Evolutionary conservation across 2,329 filamentous ascomycete species (phyloP).

Genomic region (Aureobasidium pullulans): DNA sequence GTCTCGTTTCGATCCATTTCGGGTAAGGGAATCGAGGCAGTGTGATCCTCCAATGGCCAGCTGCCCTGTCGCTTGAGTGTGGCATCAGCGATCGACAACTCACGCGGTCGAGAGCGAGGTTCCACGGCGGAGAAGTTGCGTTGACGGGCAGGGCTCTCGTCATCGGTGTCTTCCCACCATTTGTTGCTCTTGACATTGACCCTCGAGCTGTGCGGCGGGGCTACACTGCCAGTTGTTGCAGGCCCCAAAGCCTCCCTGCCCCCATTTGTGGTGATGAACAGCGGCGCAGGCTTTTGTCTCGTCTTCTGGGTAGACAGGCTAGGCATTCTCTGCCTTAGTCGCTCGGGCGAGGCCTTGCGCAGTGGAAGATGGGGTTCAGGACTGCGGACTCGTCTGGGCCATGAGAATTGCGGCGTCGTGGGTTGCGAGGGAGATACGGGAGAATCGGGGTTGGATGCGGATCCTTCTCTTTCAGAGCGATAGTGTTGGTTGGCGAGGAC

Average conservation of each 20-base stretch:
- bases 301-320: background rate
- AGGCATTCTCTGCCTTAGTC: conserved; percentile 26
- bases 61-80: background rate
- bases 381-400: conserved; percentile 17
- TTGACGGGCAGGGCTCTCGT: background rate
- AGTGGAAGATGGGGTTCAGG: conserved; percentile 36
- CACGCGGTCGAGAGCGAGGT: background rate
- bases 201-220: background rate
- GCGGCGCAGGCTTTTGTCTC: background rate
- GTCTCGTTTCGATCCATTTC: conserved; percentile 30
- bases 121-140: conserved; percentile 4
- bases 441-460: background rate
- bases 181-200: conserved; percentile 9
- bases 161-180: conserved; percentile 3
- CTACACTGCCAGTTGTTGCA: background rate
- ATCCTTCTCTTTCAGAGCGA: background rate
- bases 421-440: background rate
- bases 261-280: conserved; percentile 4
- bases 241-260: background rate
- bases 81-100: background rate
- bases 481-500: conserved; percentile 4
- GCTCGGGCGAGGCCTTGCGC: conserved; percentile 34
- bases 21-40: background rate
- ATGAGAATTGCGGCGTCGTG: conserved; percentile 5
- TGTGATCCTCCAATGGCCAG: conserved; percentile 5